These are phyloP conservation scores for Chaetomiaceae sp. DNA, from an alignment of 2,329 filamentous ascomycete genomes.

Conservation along the genomic window DNA sequence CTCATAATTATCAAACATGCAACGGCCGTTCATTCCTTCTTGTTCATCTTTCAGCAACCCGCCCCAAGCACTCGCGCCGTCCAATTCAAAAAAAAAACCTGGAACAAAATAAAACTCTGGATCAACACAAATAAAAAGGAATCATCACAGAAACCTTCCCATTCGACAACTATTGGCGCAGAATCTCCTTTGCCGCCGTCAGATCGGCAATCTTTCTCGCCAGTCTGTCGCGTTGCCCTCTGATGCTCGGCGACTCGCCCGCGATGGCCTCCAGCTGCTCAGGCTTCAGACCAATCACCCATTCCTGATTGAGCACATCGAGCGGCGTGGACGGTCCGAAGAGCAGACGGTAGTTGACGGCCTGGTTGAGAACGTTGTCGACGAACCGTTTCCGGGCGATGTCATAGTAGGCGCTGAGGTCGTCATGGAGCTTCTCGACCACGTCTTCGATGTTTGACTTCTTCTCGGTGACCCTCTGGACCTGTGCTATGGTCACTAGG, in stretches of 20 bases:
- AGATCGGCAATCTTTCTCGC: conserved; percentile 28
- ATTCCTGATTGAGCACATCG: conserved; percentile 30
- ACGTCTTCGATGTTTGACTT: conserved; percentile 26
- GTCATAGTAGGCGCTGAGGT: conserved; percentile 33
- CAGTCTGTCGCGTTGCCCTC: conserved; percentile 23
- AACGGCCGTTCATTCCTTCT: too few relatives aligned
- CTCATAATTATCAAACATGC: too few relatives aligned
- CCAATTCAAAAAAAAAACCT: too few relatives aligned
- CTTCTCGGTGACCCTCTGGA: conserved; percentile 17
- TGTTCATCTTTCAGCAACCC: too few relatives aligned
- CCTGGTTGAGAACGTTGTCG: conserved; percentile 35
- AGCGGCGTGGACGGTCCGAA: conserved; percentile 29
- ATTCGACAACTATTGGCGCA: conserved; percentile 12
- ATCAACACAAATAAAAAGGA: not conserved
- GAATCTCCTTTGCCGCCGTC: conserved; percentile 25
- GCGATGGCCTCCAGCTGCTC: conserved; percentile 28
- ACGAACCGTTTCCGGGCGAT: conserved; percentile 33
- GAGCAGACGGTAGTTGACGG: conserved; percentile 29
- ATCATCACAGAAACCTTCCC: not conserved
- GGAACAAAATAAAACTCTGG: not conserved
- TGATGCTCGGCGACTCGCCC: conserved; percentile 26
- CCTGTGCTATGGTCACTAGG: conserved; percentile 16
- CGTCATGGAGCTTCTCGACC: conserved; percentile 31
- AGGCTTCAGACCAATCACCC: conserved; percentile 28
- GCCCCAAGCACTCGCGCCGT: too few relatives aligned